Evolutionary conservation across 2,329 filamentous ascomycete species (phyloP), one percentile per base, ranked within the genome.

Genomic region (Colletotrichum chlorophyti): DNA sequence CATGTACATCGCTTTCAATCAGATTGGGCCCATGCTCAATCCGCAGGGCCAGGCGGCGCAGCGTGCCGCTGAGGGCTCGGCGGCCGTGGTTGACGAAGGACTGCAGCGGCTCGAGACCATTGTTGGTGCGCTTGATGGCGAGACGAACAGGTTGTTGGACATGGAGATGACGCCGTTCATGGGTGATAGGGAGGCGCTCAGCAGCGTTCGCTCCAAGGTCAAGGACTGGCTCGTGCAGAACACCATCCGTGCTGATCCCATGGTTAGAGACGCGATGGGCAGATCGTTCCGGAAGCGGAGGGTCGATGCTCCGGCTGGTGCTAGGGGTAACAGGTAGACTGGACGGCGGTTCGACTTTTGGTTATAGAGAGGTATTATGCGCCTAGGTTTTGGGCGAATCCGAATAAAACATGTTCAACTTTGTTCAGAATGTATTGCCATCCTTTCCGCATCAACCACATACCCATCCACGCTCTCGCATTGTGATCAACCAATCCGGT

Each of bases 201-300:
- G 79, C 40, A 86, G 85, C 58, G 75, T 96, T 67, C 83, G 87
- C 61, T 82, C 82, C 35, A 90, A 89, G 66, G 84, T 97, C 75
- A 90, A 88, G 74, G 91, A 95, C 67, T 96, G 92, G 83, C 78
- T 98, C 65, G 87, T 97, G 47, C 87, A 96, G 72, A 96, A 96
- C 69, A 93, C 88, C 12, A 90, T 96, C 59, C 83, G 86, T 64
- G 86, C 84, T 43, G 91, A 94, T 72, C 88, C 88, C 1, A 91
- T 94, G 75, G 94, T 98, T 8, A 83, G 88, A 65, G 88, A 91
- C 72, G 93, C 93, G 1, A 80, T 97, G 65, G 87, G 86, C 21
- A 83, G 81, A 58, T 86, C 87, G 24, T 75, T 93, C 55, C 82
- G 84, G 70, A 86, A 81, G 68, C 77, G 86, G 65, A 81, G 88